These are phyloP conservation scores for Neurospora sp. DNA, from an alignment of 495 filamentous ascomycete genomes.

Conservation along the genomic window DNA sequence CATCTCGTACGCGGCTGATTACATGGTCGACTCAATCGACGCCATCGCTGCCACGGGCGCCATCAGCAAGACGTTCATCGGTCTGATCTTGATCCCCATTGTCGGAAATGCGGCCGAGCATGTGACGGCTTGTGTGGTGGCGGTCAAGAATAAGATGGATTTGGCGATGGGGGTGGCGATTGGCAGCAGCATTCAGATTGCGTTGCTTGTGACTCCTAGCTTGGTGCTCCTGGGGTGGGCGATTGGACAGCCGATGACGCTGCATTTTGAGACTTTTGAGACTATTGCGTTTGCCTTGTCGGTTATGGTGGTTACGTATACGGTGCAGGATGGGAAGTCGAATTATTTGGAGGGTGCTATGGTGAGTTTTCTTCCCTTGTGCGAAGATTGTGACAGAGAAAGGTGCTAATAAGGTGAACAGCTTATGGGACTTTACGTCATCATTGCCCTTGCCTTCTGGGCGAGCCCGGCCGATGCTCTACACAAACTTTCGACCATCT, in stretches of 20 bases:
- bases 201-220: constrained; percentile 82
- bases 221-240: constrained; percentile 84
- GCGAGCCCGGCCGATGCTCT: constrained; percentile 66
- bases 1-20: constrained; percentile 90
- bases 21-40: constrained; percentile 88
- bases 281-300: constrained; percentile 88
- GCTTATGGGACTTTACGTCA: constrained; percentile 53
- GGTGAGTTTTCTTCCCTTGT: constrained; percentile 41
- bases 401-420: too few species aligned
- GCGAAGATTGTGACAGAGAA: too few species aligned
- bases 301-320: constrained; percentile 83
- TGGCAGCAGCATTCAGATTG: constrained; percentile 89
- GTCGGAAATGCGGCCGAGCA: constrained; percentile 98
- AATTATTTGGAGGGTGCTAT: constrained; percentile 94
- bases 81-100: constrained; percentile 89
- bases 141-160: constrained; percentile 95
- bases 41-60: constrained; percentile 68
- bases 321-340: constrained; percentile 86
- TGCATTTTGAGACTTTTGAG: constrained; percentile 84
- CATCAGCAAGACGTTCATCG: constrained; percentile 94
- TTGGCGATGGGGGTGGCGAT: constrained; percentile 91
- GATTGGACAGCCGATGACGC: constrained; percentile 71
- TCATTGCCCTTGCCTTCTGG: constrained; percentile 83
- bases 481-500: constrained; percentile 1
- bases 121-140: constrained; percentile 86